These are phyloP conservation scores for Urtica urens DNA, from an alignment of 306 rosid genomes.

Conservation along the genomic window DNA sequence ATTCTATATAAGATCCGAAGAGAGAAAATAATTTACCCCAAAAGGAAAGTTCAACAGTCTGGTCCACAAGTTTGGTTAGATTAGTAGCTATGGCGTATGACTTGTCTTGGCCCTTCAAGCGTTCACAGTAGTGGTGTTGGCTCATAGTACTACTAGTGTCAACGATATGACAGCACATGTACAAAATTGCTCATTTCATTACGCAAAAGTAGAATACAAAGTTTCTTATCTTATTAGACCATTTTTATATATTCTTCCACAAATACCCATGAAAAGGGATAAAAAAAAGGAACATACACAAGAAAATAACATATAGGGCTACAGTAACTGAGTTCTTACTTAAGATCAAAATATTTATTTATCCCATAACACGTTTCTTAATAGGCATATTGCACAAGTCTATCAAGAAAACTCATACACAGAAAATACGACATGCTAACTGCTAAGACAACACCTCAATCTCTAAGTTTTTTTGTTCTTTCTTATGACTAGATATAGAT, in stretches of 20 bases:
- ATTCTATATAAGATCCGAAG: not conserved
- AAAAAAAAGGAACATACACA: not conserved
- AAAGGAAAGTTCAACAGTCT: not conserved
- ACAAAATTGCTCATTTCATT: not conserved
- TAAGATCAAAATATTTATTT: too few relatives aligned
- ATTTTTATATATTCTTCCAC: too few relatives aligned
- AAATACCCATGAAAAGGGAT: too few relatives aligned
- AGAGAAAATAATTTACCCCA: not conserved
- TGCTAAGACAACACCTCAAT: not conserved
- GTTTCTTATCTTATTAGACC: too few relatives aligned
- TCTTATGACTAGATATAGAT: too few relatives aligned
- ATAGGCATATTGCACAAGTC: not conserved
- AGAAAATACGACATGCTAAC: not conserved
- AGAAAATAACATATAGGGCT: not conserved
- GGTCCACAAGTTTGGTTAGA: not conserved
- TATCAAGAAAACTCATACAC: constrained; percentile 2
- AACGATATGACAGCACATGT: not conserved
- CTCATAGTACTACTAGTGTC: not conserved
- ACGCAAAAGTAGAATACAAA: not conserved
- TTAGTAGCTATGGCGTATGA: too few relatives aligned
- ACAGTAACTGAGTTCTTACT: too few relatives aligned
- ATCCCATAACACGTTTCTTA: too few relatives aligned
- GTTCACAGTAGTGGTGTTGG: too few relatives aligned
- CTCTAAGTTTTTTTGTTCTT: too few relatives aligned
- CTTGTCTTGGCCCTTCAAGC: too few relatives aligned